Percentiles rank a stretch among this genome's conserved stretches.
These are phyloP conservation scores for Eutypella sp. DNA, from an alignment of 2,329 filamentous ascomycete genomes.

Conservation along the genomic window DNA sequence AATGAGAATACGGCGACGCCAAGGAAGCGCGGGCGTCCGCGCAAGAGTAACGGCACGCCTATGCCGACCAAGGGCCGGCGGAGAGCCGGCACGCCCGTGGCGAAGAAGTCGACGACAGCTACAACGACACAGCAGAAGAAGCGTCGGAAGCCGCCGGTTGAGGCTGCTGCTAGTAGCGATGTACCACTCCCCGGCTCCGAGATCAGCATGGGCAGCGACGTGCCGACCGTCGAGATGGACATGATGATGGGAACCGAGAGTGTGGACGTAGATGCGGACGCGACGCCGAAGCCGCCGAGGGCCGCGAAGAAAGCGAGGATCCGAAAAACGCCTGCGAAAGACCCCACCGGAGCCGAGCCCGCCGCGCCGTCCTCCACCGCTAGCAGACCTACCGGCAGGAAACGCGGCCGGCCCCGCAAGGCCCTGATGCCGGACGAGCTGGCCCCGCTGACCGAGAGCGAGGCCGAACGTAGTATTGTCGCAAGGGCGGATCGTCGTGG, in stretches of 20 bases:
- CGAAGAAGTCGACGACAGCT: constrained; percentile 21
- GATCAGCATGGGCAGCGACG: constrained; percentile 18
- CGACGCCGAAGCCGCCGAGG: constrained; percentile 26
- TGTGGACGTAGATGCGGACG: not conserved
- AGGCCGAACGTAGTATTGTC: constrained; percentile 5
- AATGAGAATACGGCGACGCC: constrained; percentile 30
- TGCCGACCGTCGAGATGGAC: constrained; percentile 16
- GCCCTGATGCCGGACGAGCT: constrained; percentile 19
- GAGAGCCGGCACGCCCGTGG: constrained; percentile 41
- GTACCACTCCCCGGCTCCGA: constrained; percentile 25
- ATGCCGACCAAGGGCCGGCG: constrained; percentile 39
- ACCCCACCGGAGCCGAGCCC: constrained; percentile 20
- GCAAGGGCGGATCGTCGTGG: too few relatives aligned
- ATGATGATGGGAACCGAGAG: constrained; percentile 25
- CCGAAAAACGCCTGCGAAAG: constrained; percentile 8
- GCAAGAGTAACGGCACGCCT: constrained; percentile 47
- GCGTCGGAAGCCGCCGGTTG: not conserved
- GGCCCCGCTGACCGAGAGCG: constrained; percentile 10
- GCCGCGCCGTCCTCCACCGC: constrained; percentile 21
- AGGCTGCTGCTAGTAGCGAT: constrained; percentile 12
- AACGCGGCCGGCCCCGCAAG: constrained; percentile 28
- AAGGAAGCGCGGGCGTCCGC: constrained; percentile 40
- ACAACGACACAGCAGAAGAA: constrained; percentile 26
- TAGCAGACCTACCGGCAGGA: constrained; percentile 21
- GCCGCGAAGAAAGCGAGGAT: not conserved